Evolutionary conservation across 768 basidiomycete genomes (phyloP), one percentile per base, ranked within the genome.

Genomic region (Suillus subluteus): DNA sequence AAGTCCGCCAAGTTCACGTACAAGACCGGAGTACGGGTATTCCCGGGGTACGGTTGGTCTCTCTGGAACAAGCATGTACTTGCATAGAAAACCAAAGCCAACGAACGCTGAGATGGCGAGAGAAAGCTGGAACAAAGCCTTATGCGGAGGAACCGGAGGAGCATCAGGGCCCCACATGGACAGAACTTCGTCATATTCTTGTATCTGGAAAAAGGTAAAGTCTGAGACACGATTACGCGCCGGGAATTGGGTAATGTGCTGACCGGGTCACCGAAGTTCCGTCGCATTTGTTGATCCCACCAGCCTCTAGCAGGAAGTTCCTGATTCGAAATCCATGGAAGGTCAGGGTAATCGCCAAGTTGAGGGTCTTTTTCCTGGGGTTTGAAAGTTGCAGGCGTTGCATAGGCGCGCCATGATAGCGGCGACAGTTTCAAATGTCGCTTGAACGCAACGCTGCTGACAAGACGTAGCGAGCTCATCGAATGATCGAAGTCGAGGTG

Each of bases 161-260:
- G 87, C 80, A 72, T 95, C 94, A 26, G 92, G 92, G 32, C 92
- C 92, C 92, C 92, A 95, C 91, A 95, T 92, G 44, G 91, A 92
- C 65, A 90, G 78, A 30, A 91, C 80, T 72, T 95, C 94, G 62
- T 94, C 92, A 73, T 87, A 83, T 76, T 94, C 92, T 66, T 92
- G 93, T 40, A 94, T 77, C 94, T 95, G 72, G 55, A 38, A 46
- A 46, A 54, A 32, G 40, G 48, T 65, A 61, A 64, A 72, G 56
- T 73, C 58, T 69, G 67, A 69, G 65, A 62, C 68, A 21, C 12
- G 69, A 66, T 62, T 62, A 66, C 16, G 58, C 66, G n/a, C 30
- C 59, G 68, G 67, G 67, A 62, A 40, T 12, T 66, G 59, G 64
- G 40, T 58, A 37, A 77, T 32, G 41, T 30, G 30, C 85, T 69